These are phyloP conservation scores for Penicillium sp. DNA, from an alignment of 2,329 filamentous ascomycete species.

Conservation along the genomic window DNA sequence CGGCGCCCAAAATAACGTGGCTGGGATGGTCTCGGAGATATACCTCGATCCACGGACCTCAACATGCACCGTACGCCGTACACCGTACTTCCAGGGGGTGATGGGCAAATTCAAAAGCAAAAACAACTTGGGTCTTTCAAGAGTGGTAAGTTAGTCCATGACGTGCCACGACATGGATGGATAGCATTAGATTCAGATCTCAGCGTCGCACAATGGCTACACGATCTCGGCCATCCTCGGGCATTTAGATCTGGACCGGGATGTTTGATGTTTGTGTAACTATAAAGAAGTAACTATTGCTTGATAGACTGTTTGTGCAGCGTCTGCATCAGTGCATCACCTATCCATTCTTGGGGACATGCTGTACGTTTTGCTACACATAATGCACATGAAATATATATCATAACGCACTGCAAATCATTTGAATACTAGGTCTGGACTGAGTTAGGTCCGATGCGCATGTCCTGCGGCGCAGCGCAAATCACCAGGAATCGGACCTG, in stretches of 20 bases:
- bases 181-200: conserved; percentile 11
- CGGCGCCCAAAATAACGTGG: too few relatives aligned
- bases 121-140: too few relatives aligned
- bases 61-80: too few relatives aligned
- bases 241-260: conserved; percentile 23
- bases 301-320: conserved; percentile 1
- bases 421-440: neutral
- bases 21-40: too few relatives aligned
- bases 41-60: too few relatives aligned
- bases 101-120: too few relatives aligned
- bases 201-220: conserved; percentile 15
- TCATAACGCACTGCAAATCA: neutral
- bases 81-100: too few relatives aligned
- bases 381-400: neutral
- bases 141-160: too few relatives aligned
- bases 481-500: neutral
- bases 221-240: conserved; percentile 14
- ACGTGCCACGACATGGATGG: too few relatives aligned
- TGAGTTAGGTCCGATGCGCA: neutral
- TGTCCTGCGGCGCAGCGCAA: neutral
- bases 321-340: neutral
- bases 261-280: neutral
- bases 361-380: neutral
- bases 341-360: neutral
- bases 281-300: neutral